phyloP scores from a whole-genome alignment of 1,284 basidiomycete species.

The Leccinum insolens region DNA sequence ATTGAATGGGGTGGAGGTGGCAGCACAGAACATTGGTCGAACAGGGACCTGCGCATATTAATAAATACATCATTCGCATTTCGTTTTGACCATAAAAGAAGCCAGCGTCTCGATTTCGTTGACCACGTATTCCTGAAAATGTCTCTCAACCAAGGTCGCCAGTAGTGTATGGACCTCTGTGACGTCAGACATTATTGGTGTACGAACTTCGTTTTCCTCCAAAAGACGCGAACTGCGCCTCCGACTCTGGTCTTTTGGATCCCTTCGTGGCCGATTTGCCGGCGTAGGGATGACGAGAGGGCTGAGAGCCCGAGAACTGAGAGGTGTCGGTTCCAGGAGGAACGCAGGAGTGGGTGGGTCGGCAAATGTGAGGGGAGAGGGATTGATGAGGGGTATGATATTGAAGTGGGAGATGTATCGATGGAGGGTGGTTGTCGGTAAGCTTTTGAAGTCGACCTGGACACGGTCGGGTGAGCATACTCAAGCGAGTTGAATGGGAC shows the following conservation, averaged over 20 bases:
- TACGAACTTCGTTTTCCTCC: slow-evolving; percentile 60
- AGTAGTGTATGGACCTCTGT: slow-evolving; percentile 65
- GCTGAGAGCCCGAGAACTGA: slow-evolving; percentile 49
- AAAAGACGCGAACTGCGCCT: slow-evolving; percentile 67
- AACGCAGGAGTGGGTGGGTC: slow-evolving; percentile 69
- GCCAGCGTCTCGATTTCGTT: slow-evolving; percentile 80
- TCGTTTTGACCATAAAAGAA: slow-evolving; percentile 75
- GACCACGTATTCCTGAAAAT: slow-evolving; percentile 67
- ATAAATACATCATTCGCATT: slow-evolving; percentile 41
- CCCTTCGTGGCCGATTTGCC: slow-evolving; percentile 69
- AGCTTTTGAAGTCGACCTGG: slow-evolving; percentile 72
- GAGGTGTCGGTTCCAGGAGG: slow-evolving; percentile 53
- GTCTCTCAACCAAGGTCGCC: slow-evolving; percentile 66
- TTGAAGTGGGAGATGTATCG: slow-evolving; percentile 72
- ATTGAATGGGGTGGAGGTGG: slow-evolving; percentile 13
- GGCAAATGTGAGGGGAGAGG: slow-evolving; percentile 63
- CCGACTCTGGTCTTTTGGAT: slow-evolving; percentile 56
- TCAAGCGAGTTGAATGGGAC: background rate
- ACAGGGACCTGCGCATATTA: slow-evolving; percentile 24
- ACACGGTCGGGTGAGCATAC: slow-evolving; percentile 18
- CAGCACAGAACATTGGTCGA: slow-evolving; percentile 14
- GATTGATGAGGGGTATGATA: slow-evolving; percentile 66
- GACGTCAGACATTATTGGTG: slow-evolving; percentile 68
- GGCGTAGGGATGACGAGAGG: slow-evolving; percentile 50
- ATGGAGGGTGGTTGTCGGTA: slow-evolving; percentile 62